phyloP scores from a whole-genome alignment of 2,329 filamentous ascomycete species.

The Myriosclerotinia scirpicola region DNA sequence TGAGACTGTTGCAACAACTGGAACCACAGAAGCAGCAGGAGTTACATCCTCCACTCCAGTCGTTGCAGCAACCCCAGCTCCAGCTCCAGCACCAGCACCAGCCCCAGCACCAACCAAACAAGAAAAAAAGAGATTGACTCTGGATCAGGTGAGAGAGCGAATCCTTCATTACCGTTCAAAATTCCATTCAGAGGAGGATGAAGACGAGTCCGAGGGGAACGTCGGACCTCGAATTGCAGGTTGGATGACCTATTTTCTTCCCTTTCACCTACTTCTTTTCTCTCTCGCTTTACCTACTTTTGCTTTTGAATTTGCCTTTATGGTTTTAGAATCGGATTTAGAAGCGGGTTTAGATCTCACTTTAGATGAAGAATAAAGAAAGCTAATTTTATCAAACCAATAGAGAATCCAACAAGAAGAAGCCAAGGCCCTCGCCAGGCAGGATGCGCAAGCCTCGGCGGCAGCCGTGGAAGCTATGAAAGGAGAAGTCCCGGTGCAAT shows the following conservation, averaged over 20 bases:
- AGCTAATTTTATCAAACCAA: not conserved
- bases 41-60: not conserved
- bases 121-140: conserved; percentile 21
- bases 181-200: conserved; percentile 1
- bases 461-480: not conserved
- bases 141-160: conserved; percentile 24
- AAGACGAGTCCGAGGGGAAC: conserved; percentile 5
- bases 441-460: conserved; percentile 4
- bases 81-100: not conserved
- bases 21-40: not conserved
- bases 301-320: not conserved
- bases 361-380: not conserved
- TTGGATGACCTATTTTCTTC: conserved; percentile 21
- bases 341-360: too few species aligned
- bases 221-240: conserved; percentile 15
- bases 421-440: conserved; percentile 13
- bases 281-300: not conserved
- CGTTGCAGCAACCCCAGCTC: not conserved
- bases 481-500: not conserved
- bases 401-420: conserved; percentile 23
- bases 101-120: not conserved
- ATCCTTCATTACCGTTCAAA: conserved; percentile 9
- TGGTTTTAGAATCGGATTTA: not conserved
- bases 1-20: not conserved
- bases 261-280: conserved; percentile 8